Evolutionary conservation across 2,329 filamentous ascomycete genomes (phyloP).

Genomic region (Colletotrichum sp.): DNA sequence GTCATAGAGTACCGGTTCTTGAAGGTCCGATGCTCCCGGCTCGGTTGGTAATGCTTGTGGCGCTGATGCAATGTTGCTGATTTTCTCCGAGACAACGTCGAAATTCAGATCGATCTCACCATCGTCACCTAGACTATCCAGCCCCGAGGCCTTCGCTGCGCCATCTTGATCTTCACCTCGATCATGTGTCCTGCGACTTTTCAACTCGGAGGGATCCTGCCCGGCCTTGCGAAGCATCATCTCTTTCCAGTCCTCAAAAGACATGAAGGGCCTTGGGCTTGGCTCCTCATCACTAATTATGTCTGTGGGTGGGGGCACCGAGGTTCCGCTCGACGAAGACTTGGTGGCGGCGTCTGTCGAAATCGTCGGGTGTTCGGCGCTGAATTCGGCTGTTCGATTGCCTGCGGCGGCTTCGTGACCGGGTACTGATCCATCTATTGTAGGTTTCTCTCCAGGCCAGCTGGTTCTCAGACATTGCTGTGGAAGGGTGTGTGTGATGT

Average conservation of each 20-base stretch:
- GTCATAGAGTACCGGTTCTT: conserved; percentile 50
- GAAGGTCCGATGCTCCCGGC: conserved; percentile 16
- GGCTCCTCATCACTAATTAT: conserved; percentile 12
- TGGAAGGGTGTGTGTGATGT: conserved; percentile 78
- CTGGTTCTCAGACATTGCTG: conserved; percentile 76
- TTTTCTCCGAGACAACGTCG: conserved; percentile 50
- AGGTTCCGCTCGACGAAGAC: background rate
- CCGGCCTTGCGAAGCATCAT: conserved; percentile 87
- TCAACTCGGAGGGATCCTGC: conserved; percentile 64
- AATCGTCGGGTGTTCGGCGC: background rate
- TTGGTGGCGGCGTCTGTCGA: conserved; percentile 19
- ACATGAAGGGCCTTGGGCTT: conserved; percentile 72
- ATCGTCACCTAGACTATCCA: conserved; percentile 85
- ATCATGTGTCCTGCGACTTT: conserved; percentile 63
- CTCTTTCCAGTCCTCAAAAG: conserved; percentile 98
- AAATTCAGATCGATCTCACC: conserved; percentile 75
- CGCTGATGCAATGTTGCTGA: conserved; percentile 25
- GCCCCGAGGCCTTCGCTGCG: conserved; percentile 62
- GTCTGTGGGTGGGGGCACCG: background rate
- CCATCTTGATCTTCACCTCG: conserved; percentile 51
- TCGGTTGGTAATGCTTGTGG: conserved; percentile 9
- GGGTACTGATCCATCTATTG: background rate
- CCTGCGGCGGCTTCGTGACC: conserved; percentile 7
- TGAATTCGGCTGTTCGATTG: background rate
- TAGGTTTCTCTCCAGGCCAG: conserved; percentile 41